phyloP scores from a whole-genome alignment of 2,329 filamentous ascomycete species.

The Orbilia blumenaviensis region DNA sequence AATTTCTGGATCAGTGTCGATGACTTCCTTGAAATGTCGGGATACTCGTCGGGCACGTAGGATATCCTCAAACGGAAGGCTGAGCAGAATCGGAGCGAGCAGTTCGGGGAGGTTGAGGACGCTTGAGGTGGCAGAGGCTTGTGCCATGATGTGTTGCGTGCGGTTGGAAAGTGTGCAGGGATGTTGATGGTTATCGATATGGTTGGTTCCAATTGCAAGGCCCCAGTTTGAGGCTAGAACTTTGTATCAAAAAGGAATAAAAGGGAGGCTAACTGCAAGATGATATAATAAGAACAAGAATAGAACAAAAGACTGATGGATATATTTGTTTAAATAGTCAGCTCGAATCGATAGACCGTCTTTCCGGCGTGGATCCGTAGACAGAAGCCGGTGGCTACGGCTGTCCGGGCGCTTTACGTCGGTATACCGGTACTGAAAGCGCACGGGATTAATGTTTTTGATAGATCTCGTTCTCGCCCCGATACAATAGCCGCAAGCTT shows the following conservation, averaged over 20 bases:
- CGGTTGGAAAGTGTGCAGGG: background rate
- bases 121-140: background rate
- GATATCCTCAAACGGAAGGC: constrained; percentile 37
- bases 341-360: background rate
- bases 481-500: background rate
- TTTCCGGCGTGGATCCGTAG: background rate
- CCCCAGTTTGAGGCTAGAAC: background rate
- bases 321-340: background rate
- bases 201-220: background rate
- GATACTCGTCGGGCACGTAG: constrained; percentile 26
- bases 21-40: constrained; percentile 15
- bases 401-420: constrained; percentile 3
- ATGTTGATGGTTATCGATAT: background rate
- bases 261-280: no score
- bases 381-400: background rate
- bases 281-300: no score
- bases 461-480: background rate
- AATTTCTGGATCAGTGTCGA: constrained; percentile 37
- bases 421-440: background rate
- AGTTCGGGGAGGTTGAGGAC: constrained; percentile 41
- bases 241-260: background rate
- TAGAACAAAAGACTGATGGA: background rate
- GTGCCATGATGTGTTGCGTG: constrained; percentile 8
- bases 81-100: constrained; percentile 20
- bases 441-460: background rate